Evolutionary conservation across 2,329 filamentous ascomycete species (phyloP).

Genomic region (Cordyceps fumosorosea): DNA sequence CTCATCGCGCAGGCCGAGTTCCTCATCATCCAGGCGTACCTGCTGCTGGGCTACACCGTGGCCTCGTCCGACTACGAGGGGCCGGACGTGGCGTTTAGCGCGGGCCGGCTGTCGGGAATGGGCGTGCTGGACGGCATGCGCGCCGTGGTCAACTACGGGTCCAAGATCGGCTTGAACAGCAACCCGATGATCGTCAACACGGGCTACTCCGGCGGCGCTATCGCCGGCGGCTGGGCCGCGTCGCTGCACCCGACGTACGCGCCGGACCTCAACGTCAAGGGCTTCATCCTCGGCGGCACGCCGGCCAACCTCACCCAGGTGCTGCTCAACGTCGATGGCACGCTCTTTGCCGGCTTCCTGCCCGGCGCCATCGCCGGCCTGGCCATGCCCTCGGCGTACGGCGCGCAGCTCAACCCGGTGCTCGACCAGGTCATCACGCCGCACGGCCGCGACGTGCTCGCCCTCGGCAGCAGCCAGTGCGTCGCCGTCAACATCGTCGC

Average conservation of each 20-base stretch:
- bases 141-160: constrained; percentile 4
- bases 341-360: constrained; percentile 1
- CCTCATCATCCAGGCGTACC: constrained; percentile 12
- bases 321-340: background rate
- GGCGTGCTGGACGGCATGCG: constrained; percentile 12
- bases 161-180: constrained; percentile 1
- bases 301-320: constrained; percentile 11
- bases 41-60: constrained; percentile 10
- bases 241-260: constrained; percentile 10
- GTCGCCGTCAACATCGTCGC: background rate
- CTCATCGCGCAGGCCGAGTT: constrained; percentile 9
- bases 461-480: constrained; percentile 7
- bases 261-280: constrained; percentile 6
- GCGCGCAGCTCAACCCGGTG: background rate
- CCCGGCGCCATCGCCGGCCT: constrained; percentile 26
- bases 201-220: constrained; percentile 13
- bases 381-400: constrained; percentile 9
- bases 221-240: constrained; percentile 12
- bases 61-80: constrained; percentile 11
- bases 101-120: constrained; percentile 7
- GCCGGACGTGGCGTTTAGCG: constrained; percentile 5
- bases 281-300: constrained; percentile 5
- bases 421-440: constrained; percentile 4
- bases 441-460: background rate
- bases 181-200: constrained; percentile 10